Conservation (phyloP, 2,329 filamentous ascomycete genomes). For the Cryphonectria naterciae region DNA sequence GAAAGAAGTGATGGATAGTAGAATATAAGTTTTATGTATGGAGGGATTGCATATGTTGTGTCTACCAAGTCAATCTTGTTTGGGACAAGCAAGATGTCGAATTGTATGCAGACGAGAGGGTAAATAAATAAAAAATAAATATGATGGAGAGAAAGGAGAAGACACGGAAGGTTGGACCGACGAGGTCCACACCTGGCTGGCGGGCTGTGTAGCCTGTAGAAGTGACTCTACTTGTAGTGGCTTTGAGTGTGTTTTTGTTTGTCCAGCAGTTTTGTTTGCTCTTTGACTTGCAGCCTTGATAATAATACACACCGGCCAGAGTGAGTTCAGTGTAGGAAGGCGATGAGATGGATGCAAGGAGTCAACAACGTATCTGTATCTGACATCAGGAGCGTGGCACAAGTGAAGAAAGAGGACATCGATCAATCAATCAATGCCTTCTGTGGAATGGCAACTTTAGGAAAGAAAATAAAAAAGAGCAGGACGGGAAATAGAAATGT, state of each 20-base stretch:
- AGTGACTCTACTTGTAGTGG: not conserved
- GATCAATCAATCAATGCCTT: not conserved
- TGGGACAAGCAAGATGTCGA: not conserved
- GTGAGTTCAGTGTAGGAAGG: not conserved
- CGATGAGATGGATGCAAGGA: not conserved
- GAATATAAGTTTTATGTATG: not conserved
- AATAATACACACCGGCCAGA: not conserved
- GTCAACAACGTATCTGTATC: not conserved
- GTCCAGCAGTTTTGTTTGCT: not conserved
- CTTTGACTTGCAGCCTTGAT: not conserved
- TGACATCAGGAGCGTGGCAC: not conserved
- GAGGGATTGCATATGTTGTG: not conserved
- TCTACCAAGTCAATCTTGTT: not conserved
- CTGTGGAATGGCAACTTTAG: not conserved
- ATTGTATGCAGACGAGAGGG: not conserved
- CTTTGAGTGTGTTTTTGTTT: not conserved
- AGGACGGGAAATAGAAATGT: not conserved
- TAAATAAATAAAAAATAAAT: not conserved
- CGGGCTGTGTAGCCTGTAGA: no score
- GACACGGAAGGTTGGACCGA: not conserved
- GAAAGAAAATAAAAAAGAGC: not conserved
- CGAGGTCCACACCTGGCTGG: not conserved
- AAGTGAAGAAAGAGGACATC: not conserved
- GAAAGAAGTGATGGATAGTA: no score
- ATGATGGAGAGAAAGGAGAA: not conserved